These are phyloP conservation scores for Adiantum capillusveneris DNA, from an alignment of 75 land plant genomes.

Conservation along the genomic window DNA sequence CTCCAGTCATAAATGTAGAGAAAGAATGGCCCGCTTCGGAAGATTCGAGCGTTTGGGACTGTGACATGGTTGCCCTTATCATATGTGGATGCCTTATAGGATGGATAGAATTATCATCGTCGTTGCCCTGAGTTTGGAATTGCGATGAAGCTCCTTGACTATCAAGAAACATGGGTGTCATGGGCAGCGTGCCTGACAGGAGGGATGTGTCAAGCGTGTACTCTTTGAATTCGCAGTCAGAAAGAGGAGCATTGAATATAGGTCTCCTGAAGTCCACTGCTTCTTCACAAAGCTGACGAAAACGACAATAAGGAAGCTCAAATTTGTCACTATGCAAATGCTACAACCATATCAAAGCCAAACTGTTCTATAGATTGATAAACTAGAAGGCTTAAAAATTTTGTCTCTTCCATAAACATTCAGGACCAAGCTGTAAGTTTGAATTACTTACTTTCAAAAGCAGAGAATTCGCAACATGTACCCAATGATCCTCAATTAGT, in stretches of 20 bases:
- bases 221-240: conserved; percentile 43
- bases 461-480: conserved; percentile 25
- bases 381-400: too few relatives aligned
- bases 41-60: conserved; percentile 14
- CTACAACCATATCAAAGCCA: too few relatives aligned
- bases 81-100: conserved; percentile 10
- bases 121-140: background rate
- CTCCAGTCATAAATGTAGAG: conserved; percentile 7
- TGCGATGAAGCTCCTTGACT: conserved; percentile 10
- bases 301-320: background rate
- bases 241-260: conserved; percentile 43
- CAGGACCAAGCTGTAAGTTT: too few relatives aligned
- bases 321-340: too few relatives aligned
- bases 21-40: conserved; percentile 18
- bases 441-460: conserved; percentile 26
- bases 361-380: too few relatives aligned
- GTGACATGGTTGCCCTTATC: conserved; percentile 34
- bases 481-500: conserved; percentile 25
- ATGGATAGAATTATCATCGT: conserved; percentile 3
- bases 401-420: too few relatives aligned
- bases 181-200: conserved; percentile 36
- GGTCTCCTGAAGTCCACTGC: conserved; percentile 36
- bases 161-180: conserved; percentile 41
- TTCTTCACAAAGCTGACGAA: conserved; percentile 40
- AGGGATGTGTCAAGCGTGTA: conserved; percentile 33